A percentile compares a stretch with the other conserved stretches of the same genome.
These are phyloP conservation scores for Xylaria intraflava DNA, from an alignment of 495 filamentous ascomycete species.

Conservation along the genomic window DNA sequence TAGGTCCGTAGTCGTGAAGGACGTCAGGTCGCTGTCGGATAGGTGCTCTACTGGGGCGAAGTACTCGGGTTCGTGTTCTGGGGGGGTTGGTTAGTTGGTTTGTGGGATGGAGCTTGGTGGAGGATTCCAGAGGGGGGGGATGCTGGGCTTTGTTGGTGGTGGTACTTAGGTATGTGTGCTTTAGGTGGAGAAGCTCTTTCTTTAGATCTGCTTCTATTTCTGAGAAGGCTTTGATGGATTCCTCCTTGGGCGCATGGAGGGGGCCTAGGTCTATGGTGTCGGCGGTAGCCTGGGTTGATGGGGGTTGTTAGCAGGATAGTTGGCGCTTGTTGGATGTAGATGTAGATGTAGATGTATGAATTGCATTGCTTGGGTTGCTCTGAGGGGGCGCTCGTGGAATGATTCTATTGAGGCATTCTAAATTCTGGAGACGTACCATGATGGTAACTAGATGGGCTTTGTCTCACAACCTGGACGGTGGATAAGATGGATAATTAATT, in stretches of 20 bases:
- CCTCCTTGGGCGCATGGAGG: slow-evolving; percentile 45
- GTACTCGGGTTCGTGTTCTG: slow-evolving; percentile 47
- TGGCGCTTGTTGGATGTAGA: background rate
- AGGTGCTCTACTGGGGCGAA: slow-evolving; percentile 43
- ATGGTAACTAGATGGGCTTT: background rate
- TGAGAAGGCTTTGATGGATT: slow-evolving; percentile 45
- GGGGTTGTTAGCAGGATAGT: background rate
- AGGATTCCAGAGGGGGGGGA: background rate
- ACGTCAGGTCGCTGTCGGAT: slow-evolving; percentile 39
- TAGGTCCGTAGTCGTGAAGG: slow-evolving; percentile 42
- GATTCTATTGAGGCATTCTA: no score
- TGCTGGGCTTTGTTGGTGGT: background rate
- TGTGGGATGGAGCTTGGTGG: background rate
- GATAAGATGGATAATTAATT: no score
- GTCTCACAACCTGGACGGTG: no score
- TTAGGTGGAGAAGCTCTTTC: slow-evolving; percentile 43
- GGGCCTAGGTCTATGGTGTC: slow-evolving; percentile 45
- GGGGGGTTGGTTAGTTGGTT: background rate
- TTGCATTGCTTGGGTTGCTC: no score
- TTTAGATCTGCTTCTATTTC: slow-evolving; percentile 44
- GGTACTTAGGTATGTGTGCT: slow-evolving; percentile 34
- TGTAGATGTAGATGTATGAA: background rate
- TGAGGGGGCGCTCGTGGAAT: no score
- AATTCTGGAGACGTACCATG: slow-evolving; percentile 19
- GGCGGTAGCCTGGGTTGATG: slow-evolving; percentile 38